Evolutionary conservation across 306 rosid species (phyloP).

Genomic region (Heteromeles arbutifolia): DNA sequence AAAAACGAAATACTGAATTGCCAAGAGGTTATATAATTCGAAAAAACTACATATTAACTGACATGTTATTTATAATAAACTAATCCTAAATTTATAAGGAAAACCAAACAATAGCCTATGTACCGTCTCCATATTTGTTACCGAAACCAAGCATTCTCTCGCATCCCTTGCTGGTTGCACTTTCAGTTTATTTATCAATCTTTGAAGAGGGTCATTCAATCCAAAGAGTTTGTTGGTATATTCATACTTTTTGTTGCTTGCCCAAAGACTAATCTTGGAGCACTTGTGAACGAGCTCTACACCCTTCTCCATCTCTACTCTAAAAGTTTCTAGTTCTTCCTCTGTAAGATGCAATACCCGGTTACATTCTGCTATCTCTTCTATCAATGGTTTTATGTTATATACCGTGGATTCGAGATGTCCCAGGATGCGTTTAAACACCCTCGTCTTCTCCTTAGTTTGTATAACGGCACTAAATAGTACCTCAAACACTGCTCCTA

Average conservation of each 20-base stretch:
- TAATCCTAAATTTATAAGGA: too few relatives aligned
- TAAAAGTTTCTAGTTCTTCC: background rate
- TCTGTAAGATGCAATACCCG: background rate
- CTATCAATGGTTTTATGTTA: background rate
- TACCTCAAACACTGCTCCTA: background rate
- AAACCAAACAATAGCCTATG: too few relatives aligned
- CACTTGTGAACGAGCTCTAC: background rate
- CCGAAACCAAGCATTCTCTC: too few relatives aligned
- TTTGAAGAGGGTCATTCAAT: background rate
- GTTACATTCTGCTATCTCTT: background rate
- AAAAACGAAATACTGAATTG: too few relatives aligned
- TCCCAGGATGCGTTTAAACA: background rate
- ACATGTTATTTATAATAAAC: too few relatives aligned
- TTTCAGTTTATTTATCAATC: background rate
- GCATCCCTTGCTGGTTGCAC: background rate
- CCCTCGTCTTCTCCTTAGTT: background rate
- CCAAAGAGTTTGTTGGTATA: background rate
- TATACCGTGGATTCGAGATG: background rate
- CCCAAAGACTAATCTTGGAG: background rate
- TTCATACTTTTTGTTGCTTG: background rate
- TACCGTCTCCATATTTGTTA: too few relatives aligned
- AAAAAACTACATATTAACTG: too few relatives aligned
- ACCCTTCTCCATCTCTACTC: background rate
- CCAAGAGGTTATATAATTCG: too few relatives aligned
- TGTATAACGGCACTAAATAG: background rate